Base-by-base conservation (phyloP, 192 early-diverging fungal genomes). In the Podila minutissima region DNA sequence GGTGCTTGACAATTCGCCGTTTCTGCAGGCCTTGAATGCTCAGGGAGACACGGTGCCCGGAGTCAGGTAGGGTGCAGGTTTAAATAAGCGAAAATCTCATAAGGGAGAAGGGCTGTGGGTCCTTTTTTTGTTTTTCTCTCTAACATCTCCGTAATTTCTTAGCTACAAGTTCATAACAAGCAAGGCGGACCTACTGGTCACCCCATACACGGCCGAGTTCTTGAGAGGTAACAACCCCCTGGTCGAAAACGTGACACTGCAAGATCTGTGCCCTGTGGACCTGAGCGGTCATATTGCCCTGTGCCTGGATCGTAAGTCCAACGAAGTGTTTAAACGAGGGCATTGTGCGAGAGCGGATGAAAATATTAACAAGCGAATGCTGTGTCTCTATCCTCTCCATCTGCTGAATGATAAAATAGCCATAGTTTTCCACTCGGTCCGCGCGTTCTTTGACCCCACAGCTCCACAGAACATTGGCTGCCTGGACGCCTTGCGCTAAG, bases 51-150 rank as follows among this genome's bases (percentile, higher is more conserved):
- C 70, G 13, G 64, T 67, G 24, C 65, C 76, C 12, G 70, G 51
- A 7, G 51, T 72, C 59, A 37, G 35, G 35, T 37, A 37, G 9
- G 9, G 35, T 37, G 35, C 35, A 37, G 35, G 35, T 37, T 37
- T 37, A 32, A 3, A 72, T 66, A 37, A 72, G 78, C 7, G 78
- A 82, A 31, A 74, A 62, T 19, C 67, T 82, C 12, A 71, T 66
- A 33, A 72, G 67, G 5, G 71, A 70, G 6, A 19, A 48, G 29
- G 8, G 20, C n/a, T n/a, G n/a, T n/a, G n/a, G n/a, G n/a, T n/a
- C n/a, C n/a, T n/a, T n/a, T n/a, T n/a, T 20, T 10, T 37, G 4
- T 11, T 37, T 6, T 10, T 37, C 7, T 11, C 5, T 10, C 35
- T 37, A 37, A 37, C 0, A 10, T 10, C 17, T 55, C n/a, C 24